Percentiles rank a stretch among this genome's conserved stretches.
phyloP scores from a whole-genome alignment of 257 asterid genomes.

The Henckelia pumila region DNA sequence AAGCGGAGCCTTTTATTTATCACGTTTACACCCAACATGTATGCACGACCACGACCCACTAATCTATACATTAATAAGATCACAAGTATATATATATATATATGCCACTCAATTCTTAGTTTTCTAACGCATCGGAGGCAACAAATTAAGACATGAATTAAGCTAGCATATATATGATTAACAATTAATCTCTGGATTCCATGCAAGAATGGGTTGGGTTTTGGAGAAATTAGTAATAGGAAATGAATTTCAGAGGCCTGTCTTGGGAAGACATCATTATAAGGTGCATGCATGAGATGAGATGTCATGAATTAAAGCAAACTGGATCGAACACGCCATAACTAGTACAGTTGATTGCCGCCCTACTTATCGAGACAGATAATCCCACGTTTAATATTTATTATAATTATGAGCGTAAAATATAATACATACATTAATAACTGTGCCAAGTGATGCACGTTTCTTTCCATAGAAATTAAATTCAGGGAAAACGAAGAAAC shows the following conservation, averaged over 20 bases:
- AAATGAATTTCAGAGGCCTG: neutral
- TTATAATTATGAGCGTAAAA: neutral
- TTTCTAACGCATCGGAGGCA: no score
- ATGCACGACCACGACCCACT: no score
- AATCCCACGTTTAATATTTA: slow-evolving; percentile 45
- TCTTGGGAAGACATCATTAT: slow-evolving; percentile 27
- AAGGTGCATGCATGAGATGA: slow-evolving; percentile 18
- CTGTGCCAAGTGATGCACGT: slow-evolving; percentile 39
- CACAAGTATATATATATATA: no score
- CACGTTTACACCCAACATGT: no score
- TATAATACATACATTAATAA: no score
- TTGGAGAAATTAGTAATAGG: neutral
- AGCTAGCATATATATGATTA: no score
- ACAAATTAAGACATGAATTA: no score
- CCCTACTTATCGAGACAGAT: slow-evolving; percentile 35
- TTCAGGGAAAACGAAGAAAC: slow-evolving; percentile 28
- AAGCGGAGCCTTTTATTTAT: no score
- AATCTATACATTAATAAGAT: no score
- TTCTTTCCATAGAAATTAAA: slow-evolving; percentile 30
- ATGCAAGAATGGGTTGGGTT: slow-evolving; percentile 22
- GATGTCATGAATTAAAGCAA: no score
- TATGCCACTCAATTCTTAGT: no score
- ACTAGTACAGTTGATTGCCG: slow-evolving; percentile 21
- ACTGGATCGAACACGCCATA: neutral
- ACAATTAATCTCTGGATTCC: no score